These are phyloP conservation scores for Xylariaceae sp. DNA, from an alignment of 2,329 filamentous ascomycete species.

Conservation along the genomic window DNA sequence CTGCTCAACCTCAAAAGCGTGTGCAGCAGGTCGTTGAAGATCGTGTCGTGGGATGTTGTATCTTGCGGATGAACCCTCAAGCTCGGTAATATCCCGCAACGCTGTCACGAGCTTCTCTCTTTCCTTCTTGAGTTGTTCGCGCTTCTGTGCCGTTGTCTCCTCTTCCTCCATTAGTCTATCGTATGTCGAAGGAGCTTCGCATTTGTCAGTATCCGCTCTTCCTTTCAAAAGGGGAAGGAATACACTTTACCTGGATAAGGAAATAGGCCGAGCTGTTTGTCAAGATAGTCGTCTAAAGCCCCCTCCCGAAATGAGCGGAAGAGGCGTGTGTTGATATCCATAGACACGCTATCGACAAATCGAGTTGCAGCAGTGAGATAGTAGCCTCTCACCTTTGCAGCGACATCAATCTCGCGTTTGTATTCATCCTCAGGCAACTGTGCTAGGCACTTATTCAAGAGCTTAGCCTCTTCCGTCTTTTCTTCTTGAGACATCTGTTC, in stretches of 20 bases:
- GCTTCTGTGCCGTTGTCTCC: constrained; percentile 43
- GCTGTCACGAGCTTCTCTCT: constrained; percentile 50
- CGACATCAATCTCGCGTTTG: constrained; percentile 61
- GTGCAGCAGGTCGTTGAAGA: background rate
- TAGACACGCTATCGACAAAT: constrained; percentile 59
- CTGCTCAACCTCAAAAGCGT: background rate
- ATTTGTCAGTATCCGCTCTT: constrained; percentile 12
- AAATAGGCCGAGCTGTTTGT: constrained; percentile 25
- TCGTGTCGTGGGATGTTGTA: background rate
- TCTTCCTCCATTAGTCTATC: constrained; percentile 53
- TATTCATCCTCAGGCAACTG: constrained; percentile 63
- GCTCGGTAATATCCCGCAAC: constrained; percentile 47
- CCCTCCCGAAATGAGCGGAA: constrained; percentile 25
- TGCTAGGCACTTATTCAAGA: constrained; percentile 46
- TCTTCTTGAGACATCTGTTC: constrained; percentile 52
- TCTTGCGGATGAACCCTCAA: constrained; percentile 37
- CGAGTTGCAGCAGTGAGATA: constrained; percentile 68
- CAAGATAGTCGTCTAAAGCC: constrained; percentile 21
- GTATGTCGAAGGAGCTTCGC: constrained; percentile 36
- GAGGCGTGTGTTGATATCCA: constrained; percentile 23
- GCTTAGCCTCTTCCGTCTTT: constrained; percentile 47
- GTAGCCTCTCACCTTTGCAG: constrained; percentile 67
- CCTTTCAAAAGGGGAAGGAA: background rate
- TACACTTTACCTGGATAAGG: constrained; percentile 24
- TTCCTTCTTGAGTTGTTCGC: constrained; percentile 48